Evolutionary conservation across 495 filamentous ascomycete species (phyloP), one percentile per base, ranked within the genome.

Genomic region (Bombardia bombarda): DNA sequence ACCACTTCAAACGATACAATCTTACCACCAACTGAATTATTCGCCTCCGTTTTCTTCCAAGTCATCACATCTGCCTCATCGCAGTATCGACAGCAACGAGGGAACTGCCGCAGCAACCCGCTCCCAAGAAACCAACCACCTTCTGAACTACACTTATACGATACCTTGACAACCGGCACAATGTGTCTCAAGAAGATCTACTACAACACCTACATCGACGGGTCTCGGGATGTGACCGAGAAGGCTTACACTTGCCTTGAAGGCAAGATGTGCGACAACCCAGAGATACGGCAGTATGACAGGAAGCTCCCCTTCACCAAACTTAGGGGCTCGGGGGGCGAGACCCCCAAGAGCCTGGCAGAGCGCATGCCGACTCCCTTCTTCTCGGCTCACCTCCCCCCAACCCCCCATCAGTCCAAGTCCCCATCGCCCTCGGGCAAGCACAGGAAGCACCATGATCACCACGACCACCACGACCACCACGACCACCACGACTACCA

Each of bases 131-230:
- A 32, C 48, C 47, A 34, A 38, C 32, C 28, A 34, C 60, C 32
- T 37, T 52, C 23, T 41, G 57, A 54, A 50, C 39, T 25, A 49
- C 42, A 32, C n/a, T 35, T 17, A 23, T 22, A 23, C 24, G n/a
- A 56, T 45, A 58, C 49, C n/a, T 51, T 46, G 38, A 37, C 44
- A 42, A 32, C 51, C 47, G 51, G 39, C 58, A 65, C 53, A 31
- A 72, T 72, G 68, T 72, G 68, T 40, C 47, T 62, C 41, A 62
- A 61, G 51, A 62, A 63, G 20, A 47, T 67, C 32, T 66, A 49
- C 56, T 49, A 52, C 53, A 53, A 61, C 53, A 57, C 53, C 36
- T 61, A 58, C 52, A 26, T 52, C 37, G 55, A 58, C 46, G 60
- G 60, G 20, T 28, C 43, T 16, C 46, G 53, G 45, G 53, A 56